Evolutionary conservation across 129 eudicot species (phyloP), one percentile per base, ranked within the genome.

Genomic region (Flaveria robusta): DNA sequence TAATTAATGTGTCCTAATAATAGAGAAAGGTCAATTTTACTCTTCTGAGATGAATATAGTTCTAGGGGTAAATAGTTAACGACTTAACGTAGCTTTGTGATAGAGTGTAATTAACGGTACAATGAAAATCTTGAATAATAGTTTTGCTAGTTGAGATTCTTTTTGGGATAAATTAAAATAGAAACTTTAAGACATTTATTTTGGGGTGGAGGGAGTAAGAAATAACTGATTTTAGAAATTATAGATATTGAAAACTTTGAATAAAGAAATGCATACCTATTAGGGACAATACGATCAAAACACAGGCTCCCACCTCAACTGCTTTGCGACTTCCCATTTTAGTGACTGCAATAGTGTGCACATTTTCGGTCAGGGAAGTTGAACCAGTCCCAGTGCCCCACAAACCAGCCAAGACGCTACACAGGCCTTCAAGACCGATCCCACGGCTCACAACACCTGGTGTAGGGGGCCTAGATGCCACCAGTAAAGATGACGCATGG

Each of bases 331-430:
- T 94, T 60, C 98, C 98, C 92, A 94, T 87, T 85, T 94, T 94
- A 2, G 98, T 94, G 14, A 94, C 98, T n/a, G 97, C 96, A 79
- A 91, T 91, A 39, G 98, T 94, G 77, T 94, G 98, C 47, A 94
- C 96, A 73, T 94, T 94, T 88, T 94, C 98, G 20, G 96, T 94
- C 47, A 91, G 81, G 70, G 96, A 84, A 22, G 98, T 82, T 66
- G 97, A 94, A 63, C 98, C 97, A 9, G 96, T 91, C 66, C 98
- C 98, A 5, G 89, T 94, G 67, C 98, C 98, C 98, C 98, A 91
- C 24, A 94, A 64, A 67, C 97, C 96, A 74, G 98, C 97, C 80
- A 94, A 82, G 65, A 94, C 20, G 79, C 98, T 89, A 63, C 80
- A 81, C 31, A 94, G 81, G 23, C 98, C 98, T 82, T 94, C 98